phyloP scores from a whole-genome alignment of 2,329 filamentous ascomycete genomes.

The Colletotrichum australisinense region DNA sequence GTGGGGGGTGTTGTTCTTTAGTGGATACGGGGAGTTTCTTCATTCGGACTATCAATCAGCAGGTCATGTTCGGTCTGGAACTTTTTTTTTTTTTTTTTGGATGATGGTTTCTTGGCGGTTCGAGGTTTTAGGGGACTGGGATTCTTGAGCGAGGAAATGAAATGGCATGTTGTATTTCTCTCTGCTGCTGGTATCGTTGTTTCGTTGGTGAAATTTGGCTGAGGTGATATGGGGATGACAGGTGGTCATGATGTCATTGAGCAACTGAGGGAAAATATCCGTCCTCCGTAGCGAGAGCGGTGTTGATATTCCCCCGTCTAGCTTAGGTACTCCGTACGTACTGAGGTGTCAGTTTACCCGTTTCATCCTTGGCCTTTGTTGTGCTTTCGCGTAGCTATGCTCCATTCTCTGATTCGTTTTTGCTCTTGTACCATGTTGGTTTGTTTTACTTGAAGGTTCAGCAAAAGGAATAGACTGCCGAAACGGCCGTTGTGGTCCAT shows the following conservation, averaged over 20 bases:
- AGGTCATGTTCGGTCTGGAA: neutral
- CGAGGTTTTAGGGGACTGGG: neutral
- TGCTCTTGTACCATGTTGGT: neutral
- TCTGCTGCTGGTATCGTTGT: constrained; percentile 3
- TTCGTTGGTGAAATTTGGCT: neutral
- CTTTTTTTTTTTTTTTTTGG: neutral
- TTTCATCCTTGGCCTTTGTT: neutral
- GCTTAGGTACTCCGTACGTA: neutral
- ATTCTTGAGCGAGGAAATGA: neutral
- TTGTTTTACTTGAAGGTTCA: neutral
- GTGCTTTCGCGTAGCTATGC: neutral
- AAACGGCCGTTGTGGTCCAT: neutral
- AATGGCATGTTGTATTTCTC: neutral
- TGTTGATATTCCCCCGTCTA: neutral
- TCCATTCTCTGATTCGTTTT: neutral
- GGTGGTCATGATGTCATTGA: constrained; percentile 28
- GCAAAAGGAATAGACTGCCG: neutral
- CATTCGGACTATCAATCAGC: neutral
- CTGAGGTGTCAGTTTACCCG: neutral
- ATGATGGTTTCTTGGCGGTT: neutral
- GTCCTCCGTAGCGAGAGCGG: too few relatives aligned
- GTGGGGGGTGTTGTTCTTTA: neutral
- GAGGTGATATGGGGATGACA: constrained; percentile 20
- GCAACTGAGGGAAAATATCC: constrained; percentile 12
- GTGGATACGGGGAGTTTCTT: neutral